Percentiles rank a stretch among this genome's conserved stretches.
These are phyloP conservation scores for Solanum lycopersicoides DNA, from an alignment of 257 asterid species.

Conservation along the genomic window DNA sequence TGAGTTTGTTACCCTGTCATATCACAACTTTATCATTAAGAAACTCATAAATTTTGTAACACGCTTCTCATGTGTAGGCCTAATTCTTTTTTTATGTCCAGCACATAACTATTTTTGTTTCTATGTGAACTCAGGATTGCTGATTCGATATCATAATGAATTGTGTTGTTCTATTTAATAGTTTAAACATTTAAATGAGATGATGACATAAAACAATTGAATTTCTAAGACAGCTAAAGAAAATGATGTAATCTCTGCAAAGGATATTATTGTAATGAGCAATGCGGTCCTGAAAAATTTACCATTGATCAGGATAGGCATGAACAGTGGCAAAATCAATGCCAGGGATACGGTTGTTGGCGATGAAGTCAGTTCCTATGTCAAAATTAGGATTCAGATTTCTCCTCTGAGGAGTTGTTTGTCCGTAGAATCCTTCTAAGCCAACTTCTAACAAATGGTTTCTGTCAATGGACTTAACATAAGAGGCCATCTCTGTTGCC, in stretches of 20 bases:
- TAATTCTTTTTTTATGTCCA: background rate
- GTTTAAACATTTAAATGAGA: background rate
- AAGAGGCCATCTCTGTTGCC: constrained; percentile 79
- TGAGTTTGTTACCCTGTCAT: constrained; percentile 47
- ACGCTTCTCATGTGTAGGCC: background rate
- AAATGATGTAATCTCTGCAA: background rate
- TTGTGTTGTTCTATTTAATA: background rate
- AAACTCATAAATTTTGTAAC: background rate
- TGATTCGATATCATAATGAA: background rate
- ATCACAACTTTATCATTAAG: background rate
- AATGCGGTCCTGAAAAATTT: background rate
- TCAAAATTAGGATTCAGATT: constrained; percentile 39
- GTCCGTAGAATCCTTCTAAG: constrained; percentile 84
- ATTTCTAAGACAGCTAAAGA: background rate
- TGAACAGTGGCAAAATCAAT: constrained; percentile 88
- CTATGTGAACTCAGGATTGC: background rate
- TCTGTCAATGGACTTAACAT: constrained; percentile 71
- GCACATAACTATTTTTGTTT: background rate
- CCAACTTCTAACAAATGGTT: constrained; percentile 81
- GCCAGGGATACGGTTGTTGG: constrained; percentile 52
- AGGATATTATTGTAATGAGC: background rate
- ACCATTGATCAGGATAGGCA: constrained; percentile 92
- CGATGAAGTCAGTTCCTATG: constrained; percentile 75
- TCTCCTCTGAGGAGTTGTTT: constrained; percentile 42
- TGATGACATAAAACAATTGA: background rate